Conservation (phyloP, 257 asterid species). For the Plantago ovata region DNA sequence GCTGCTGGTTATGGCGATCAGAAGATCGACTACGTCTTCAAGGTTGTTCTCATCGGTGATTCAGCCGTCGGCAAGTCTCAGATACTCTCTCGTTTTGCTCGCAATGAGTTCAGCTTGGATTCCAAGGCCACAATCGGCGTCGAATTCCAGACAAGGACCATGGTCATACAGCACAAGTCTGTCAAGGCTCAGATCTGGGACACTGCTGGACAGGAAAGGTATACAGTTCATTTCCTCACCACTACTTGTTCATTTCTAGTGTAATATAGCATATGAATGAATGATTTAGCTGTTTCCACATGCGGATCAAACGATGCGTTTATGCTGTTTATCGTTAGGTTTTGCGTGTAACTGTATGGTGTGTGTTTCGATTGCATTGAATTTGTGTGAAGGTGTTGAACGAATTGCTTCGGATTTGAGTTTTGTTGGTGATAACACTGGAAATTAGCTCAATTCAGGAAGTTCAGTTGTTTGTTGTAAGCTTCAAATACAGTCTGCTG, state of each 20-base stretch:
- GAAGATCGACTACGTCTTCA: constrained; percentile 73
- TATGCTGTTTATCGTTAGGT: not conserved
- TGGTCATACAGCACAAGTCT: constrained; percentile 65
- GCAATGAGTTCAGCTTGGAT: constrained; percentile 80
- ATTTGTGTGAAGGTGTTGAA: not conserved
- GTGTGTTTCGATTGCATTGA: not conserved
- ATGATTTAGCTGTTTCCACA: not conserved
- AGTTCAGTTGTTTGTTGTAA: too few relatives aligned
- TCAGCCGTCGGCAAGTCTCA: constrained; percentile 88
- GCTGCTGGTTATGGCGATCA: constrained; percentile 47
- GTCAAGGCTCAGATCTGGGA: constrained; percentile 96
- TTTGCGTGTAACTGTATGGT: not conserved
- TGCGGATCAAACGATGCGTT: not conserved
- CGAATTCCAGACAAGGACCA: constrained; percentile 76
- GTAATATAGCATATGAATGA: not conserved
- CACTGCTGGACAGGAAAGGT: constrained; percentile 90
- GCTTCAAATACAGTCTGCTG: too few relatives aligned
- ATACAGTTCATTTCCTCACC: not conserved
- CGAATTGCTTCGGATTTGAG: not conserved
- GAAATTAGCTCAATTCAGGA: too few relatives aligned
- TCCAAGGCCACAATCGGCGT: constrained; percentile 84
- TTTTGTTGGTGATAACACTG: too few relatives aligned
- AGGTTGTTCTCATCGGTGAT: constrained; percentile 79
- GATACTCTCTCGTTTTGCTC: constrained; percentile 65
- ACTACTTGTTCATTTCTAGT: too few relatives aligned